Percentiles rank a stretch among this genome's conserved stretches.
Conservation (phyloP, 139 green algal genomes). For the Chlorella vulgaris region DNA sequence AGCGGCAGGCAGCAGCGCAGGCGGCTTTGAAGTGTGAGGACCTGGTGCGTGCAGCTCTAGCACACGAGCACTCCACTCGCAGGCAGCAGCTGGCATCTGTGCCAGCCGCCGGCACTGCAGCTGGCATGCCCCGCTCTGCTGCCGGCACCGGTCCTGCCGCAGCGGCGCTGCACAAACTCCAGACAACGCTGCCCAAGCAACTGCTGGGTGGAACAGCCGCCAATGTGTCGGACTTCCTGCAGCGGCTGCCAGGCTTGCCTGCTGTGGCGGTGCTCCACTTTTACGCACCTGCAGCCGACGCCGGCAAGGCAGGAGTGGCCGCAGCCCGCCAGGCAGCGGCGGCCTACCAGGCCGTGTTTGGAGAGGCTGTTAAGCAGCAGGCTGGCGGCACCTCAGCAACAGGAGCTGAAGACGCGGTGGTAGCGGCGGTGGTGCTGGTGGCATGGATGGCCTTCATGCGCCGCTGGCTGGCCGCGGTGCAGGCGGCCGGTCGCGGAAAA, state of each 20-base stretch:
- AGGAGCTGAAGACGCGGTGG: neutral
- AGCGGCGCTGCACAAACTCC: conserved; percentile 3
- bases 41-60: conserved; percentile 3
- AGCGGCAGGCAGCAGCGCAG: neutral
- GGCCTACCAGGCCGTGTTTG: conserved; percentile 24
- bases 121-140: neutral
- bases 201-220: conserved; percentile 26
- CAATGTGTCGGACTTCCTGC: neutral
- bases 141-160: neutral
- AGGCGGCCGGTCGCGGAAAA: neutral
- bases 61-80: conserved; percentile 28
- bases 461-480: conserved; percentile 23
- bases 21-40: conserved; percentile 15
- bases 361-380: neutral
- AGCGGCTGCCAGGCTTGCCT: conserved; percentile 25
- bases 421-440: neutral
- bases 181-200: conserved; percentile 26
- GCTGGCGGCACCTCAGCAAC: neutral
- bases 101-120: neutral
- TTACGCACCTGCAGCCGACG: neutral
- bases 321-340: conserved; percentile 15
- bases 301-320: neutral
- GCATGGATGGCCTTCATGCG: conserved; percentile 31
- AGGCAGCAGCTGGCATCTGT: neutral
- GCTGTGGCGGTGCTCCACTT: conserved; percentile 20